These are phyloP conservation scores for Arthrinium phaeospermum DNA, from an alignment of 2,329 filamentous ascomycete genomes.

Conservation along the genomic window DNA sequence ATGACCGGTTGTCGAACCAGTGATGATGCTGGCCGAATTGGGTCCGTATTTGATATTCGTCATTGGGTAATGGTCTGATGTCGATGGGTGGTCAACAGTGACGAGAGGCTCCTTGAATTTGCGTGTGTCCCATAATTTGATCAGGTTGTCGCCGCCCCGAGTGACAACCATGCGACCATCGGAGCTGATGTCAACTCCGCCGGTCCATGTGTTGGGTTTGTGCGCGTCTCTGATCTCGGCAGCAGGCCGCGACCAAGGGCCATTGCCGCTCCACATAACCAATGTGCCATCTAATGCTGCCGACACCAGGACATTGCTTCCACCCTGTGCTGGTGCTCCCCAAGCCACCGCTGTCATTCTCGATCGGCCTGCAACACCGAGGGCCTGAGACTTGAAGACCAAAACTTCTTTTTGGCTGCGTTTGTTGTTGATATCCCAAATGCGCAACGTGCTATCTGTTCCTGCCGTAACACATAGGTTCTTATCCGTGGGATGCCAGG, in stretches of 20 bases:
- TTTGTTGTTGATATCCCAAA: constrained; percentile 96
- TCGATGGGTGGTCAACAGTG: constrained; percentile 78
- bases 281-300: constrained; percentile 88
- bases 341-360: constrained; percentile 94
- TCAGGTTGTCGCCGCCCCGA: constrained; percentile 85
- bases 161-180: constrained; percentile 92
- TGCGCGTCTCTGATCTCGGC: constrained; percentile 88
- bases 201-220: constrained; percentile 83
- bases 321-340: constrained; percentile 78
- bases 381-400: constrained; percentile 91
- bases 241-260: constrained; percentile 80
- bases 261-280: constrained; percentile 90
- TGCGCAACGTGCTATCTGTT: constrained; percentile 91
- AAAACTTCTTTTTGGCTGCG: constrained; percentile 91
- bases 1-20: constrained; percentile 83
- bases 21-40: constrained; percentile 82
- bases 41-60: constrained; percentile 91
- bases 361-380: constrained; percentile 85
- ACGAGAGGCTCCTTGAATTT: constrained; percentile 93
- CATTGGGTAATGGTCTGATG: constrained; percentile 81
- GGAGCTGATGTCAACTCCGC: constrained; percentile 86
- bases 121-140: constrained; percentile 96
- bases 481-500: constrained; percentile 87
- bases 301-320: constrained; percentile 77
- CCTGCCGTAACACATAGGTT: constrained; percentile 89